These are phyloP conservation scores for Cryptococcus deneoformans DNA, from an alignment of 1,284 basidiomycete species.

Conservation along the genomic window DNA sequence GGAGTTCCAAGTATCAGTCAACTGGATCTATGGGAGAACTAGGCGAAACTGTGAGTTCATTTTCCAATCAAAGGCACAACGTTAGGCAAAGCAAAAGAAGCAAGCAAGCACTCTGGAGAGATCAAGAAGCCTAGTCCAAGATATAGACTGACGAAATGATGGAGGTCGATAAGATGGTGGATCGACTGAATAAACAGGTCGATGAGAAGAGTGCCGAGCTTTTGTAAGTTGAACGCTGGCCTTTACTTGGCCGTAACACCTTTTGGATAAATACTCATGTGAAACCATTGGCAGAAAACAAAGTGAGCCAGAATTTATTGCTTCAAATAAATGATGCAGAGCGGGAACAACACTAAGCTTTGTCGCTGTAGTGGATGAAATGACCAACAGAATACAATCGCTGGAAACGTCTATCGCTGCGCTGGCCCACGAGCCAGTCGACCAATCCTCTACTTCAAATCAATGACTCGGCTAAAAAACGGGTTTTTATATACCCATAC, in stretches of 20 bases:
- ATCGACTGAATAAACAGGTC: slow-evolving; percentile 43
- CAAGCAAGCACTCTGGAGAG: too few relatives aligned
- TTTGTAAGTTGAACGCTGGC: slow-evolving; percentile 31
- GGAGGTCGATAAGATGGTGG: slow-evolving; percentile 47
- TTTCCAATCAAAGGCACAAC: too few relatives aligned
- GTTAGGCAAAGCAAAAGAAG: too few relatives aligned
- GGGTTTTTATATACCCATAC: too few relatives aligned
- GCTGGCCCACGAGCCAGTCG: neutral
- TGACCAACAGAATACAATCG: slow-evolving; percentile 46
- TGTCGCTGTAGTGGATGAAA: slow-evolving; percentile 40
- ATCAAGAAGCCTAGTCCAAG: too few relatives aligned
- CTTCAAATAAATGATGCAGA: neutral
- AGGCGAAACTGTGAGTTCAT: too few relatives aligned
- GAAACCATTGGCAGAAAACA: neutral
- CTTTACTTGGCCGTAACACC: neutral
- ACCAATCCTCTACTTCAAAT: neutral
- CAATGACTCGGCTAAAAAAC: neutral
- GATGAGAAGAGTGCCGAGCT: slow-evolving; percentile 49
- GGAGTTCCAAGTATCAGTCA: too few relatives aligned
- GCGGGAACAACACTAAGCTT: too few relatives aligned
- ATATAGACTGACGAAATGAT: neutral
- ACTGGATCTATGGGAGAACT: too few relatives aligned
- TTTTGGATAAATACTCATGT: neutral
- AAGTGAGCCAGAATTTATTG: neutral
- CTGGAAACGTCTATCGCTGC: slow-evolving; percentile 44